Base-by-base conservation (phyloP, 1,139 yeast genomes). In the Yarrowia galli region DNA sequence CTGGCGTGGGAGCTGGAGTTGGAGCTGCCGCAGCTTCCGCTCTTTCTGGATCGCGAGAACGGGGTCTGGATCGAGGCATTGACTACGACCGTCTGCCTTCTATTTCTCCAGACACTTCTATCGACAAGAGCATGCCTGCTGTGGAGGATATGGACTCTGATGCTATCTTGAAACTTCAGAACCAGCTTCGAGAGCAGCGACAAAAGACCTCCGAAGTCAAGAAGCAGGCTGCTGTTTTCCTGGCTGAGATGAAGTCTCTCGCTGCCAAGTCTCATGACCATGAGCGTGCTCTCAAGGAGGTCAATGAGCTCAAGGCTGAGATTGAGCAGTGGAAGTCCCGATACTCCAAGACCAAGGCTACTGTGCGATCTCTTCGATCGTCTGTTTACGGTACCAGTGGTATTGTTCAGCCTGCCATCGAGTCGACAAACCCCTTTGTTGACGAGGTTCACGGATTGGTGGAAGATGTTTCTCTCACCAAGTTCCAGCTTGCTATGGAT, bases 131-230 rank as follows among this genome's bases (percentile, higher is more conserved):
- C 51, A 58, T 58, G 64, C 64, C 64, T 58, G 51, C 64, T 8
- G 64, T 58, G 3, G 64, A 58, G 20, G 51, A 58, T 15, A 58
- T 58, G 64, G 64, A 58, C 51, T 15, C 23, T 1, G 64, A 58
- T 20, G 64, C 64, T 7, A 43, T 58, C 42, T n/a, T 58, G 40
- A 69, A 69, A 46, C 70, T 76, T 20, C 71, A 72, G 51, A 67
- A 67, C 48, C 79, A 79, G 68, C 71, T 79, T 16, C 75, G 72
- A 42, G 75, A 74, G 61, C 82, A 80, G 70, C 79, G 77, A 54
- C 70, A 70, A 40, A 74, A 80, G 15, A 79, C 82, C 0, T 80
- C 79, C 32, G 79, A 79, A 69, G 82, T 81, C 25, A 75, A 81
- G n/a, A 71, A 73, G 5, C 83, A 81, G 70, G 83, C 83, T 1